Evolutionary conservation across 1,139 yeast genomes (phyloP).

Genomic region (Protomyces pachydermus): DNA sequence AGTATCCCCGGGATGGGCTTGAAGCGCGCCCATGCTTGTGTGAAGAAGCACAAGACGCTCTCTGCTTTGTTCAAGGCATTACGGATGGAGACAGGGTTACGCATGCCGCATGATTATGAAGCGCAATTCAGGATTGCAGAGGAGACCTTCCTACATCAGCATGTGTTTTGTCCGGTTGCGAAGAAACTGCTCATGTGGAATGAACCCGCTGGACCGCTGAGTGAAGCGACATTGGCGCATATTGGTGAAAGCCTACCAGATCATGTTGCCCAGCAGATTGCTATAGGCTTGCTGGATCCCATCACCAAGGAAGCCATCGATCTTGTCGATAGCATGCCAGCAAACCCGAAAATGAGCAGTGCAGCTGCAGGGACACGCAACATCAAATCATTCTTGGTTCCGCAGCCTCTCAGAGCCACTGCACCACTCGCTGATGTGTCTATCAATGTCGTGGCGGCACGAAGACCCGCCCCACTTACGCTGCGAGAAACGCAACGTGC

Average conservation of each 20-base stretch:
- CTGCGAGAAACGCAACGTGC: constrained; percentile 9
- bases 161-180: constrained; percentile 68
- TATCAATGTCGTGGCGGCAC: not conserved
- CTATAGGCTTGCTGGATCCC: constrained; percentile 17
- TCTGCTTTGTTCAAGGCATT: constrained; percentile 56
- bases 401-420: not conserved
- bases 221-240: constrained; percentile 49
- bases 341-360: not conserved
- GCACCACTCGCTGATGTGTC: not conserved
- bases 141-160: constrained; percentile 76
- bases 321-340: not conserved
- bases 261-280: constrained; percentile 11
- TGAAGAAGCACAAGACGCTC: constrained; percentile 50
- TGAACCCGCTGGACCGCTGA: constrained; percentile 46
- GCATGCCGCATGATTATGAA: constrained; percentile 55
- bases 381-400: not conserved
- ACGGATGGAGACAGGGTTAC: constrained; percentile 56
- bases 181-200: constrained; percentile 54
- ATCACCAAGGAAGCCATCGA: constrained; percentile 10
- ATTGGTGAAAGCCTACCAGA: constrained; percentile 49
- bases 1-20: constrained; percentile 82
- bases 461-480: not conserved
- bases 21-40: constrained; percentile 64
- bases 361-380: not conserved
- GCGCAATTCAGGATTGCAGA: constrained; percentile 63